Base-by-base conservation (phyloP, 2,329 filamentous ascomycete genomes). In the Furcasterigmium sp. region DNA sequence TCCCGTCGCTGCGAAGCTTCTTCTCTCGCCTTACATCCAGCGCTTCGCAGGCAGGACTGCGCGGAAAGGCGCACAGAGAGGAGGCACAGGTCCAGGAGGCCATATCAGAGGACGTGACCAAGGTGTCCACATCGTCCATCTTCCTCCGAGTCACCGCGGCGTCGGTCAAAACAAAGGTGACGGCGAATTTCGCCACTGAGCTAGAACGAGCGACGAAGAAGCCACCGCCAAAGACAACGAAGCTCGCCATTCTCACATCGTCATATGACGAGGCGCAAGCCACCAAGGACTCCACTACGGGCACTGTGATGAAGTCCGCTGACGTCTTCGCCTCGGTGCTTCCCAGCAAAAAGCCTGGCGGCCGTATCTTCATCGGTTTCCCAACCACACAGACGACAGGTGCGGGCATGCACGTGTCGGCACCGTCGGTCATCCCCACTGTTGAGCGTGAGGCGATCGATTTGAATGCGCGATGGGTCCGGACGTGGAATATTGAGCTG, bases 401-500 rank as follows among this genome's bases (percentile, higher is more conserved):
- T 43, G 82, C 91, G 21, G 87, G 91, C 14, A 86, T 94, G 59
- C 93, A 98, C 62, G 86, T 98, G 23, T 97, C 91, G 11, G 93
- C 93, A 0, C 93, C 91, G 1, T 96, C 91, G 0, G 84, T 98
- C 13, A 98, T 98, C 45, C 93, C 93, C 0, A 98, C 93, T 0
- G 94, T 98, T 3, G 93, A 98, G 64, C 82, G 93, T 58, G 93
- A 98, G 60, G 93, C 89, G 42, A 95, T 98, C 45, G 93, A 98
- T 62, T 73, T 98, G 49, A 97, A 98, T 60, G 94, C 93, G 14
- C 82, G 91, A 44, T 95, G 90, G 73, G 91, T 98, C 14, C 84
- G 90, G 49, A 89, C 84, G 14, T 98, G 93, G 94, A 98, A 98
- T 56, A 75, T 88, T 18, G 93, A 97, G 60, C 87, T 98, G 73